phyloP scores from a whole-genome alignment of 306 rosid genomes.

The Biancaea sappan region DNA sequence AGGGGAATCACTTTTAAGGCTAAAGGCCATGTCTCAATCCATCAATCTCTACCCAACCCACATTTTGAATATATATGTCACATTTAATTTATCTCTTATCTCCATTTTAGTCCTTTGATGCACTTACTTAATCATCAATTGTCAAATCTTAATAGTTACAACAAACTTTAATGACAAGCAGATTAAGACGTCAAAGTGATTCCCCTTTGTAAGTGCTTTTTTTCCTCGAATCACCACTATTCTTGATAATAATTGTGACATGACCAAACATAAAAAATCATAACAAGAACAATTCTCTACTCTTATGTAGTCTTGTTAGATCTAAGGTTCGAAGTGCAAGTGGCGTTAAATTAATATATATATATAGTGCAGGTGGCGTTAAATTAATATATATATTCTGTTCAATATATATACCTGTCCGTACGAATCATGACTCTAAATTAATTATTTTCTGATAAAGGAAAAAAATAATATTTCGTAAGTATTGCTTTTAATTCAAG shows the following conservation, averaged over 20 bases:
- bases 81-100: not conserved
- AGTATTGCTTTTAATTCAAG: not conserved
- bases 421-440: not conserved
- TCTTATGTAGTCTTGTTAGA: not conserved
- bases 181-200: not conserved
- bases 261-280: not conserved
- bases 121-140: not conserved
- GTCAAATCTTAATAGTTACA: not conserved
- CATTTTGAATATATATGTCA: not conserved
- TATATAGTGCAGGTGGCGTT: no score
- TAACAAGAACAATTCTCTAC: not conserved
- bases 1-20: not conserved
- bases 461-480: not conserved
- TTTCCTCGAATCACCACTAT: not conserved
- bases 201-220: not conserved
- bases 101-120: not conserved
- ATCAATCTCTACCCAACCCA: not conserved
- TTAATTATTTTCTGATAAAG: not conserved
- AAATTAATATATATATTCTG: not conserved
- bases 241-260: not conserved
- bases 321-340: not conserved
- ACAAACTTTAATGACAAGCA: not conserved
- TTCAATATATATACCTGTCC: not conserved
- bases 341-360: not conserved
- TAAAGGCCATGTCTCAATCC: not conserved